A percentile compares a stretch with the other conserved stretches of the same genome.
Evolutionary conservation across 176 grass and related monocot genomes (phyloP).

Genomic region (Hordeum marinum): DNA sequence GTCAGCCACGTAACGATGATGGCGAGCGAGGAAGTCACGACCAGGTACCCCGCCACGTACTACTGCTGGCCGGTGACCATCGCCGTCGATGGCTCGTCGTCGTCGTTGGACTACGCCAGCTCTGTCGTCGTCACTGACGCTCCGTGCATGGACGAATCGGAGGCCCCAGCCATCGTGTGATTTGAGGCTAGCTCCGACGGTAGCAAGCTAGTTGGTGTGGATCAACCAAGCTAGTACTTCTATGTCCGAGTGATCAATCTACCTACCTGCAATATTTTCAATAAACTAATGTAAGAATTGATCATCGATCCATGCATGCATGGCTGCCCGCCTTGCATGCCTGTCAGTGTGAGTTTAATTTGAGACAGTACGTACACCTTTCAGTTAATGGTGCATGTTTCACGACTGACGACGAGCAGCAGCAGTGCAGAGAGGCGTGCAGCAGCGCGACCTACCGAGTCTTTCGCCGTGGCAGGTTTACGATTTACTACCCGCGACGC

Average conservation of each 20-base stretch:
- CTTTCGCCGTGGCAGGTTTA: not conserved
- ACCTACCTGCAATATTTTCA: not conserved
- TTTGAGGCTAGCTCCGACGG: not conserved
- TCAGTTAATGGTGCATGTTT: not conserved
- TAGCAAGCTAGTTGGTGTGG: not conserved
- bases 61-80: conserved; percentile 9
- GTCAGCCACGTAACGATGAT: not conserved
- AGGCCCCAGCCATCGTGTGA: not conserved
- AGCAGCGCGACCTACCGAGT: not conserved
- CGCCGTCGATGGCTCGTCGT: not conserved
- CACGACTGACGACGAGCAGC: too few species aligned
- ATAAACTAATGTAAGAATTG: not conserved
- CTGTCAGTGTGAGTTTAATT: not conserved
- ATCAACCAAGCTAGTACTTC: too few species aligned
- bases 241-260: too few species aligned
- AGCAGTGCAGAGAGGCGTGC: too few species aligned
- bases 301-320: too few species aligned
- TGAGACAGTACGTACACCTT: not conserved
- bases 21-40: not conserved
- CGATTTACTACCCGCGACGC: not conserved
- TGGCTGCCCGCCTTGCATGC: not conserved
- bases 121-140: not conserved
- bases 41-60: not conserved
- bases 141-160: not conserved
- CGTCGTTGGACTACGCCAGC: not conserved